Evolutionary conservation across 192 early-diverging fungal species (phyloP).

Genomic region (Geosiphon pyriformis): DNA sequence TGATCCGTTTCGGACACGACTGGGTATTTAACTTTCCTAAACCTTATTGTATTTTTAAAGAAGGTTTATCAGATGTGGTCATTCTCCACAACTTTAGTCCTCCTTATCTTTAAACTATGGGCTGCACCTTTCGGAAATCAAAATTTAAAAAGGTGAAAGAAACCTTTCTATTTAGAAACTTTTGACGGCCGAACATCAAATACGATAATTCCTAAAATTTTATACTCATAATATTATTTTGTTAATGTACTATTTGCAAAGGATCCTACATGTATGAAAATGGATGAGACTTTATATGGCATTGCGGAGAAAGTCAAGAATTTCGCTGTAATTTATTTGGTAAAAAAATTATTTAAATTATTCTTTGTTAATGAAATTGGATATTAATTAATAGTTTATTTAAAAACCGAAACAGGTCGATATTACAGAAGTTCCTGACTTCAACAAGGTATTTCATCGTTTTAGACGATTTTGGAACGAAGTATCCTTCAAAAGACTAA

Average conservation of each 20-base stretch:
- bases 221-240: too few species aligned
- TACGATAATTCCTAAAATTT: too few species aligned
- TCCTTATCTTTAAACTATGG: neutral
- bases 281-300: slow-evolving; percentile 93
- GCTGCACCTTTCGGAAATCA: neutral
- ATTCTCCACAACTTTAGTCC: too few species aligned
- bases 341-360: slow-evolving; percentile 15
- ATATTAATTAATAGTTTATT: neutral
- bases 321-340: slow-evolving; percentile 96
- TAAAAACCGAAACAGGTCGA: slow-evolving; percentile 51
- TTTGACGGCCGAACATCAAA: too few species aligned
- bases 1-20: slow-evolving; percentile 97
- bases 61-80: neutral
- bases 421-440: slow-evolving; percentile 90
- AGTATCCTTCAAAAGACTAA: too few species aligned
- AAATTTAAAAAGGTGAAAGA: slow-evolving; percentile 12
- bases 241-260: too few species aligned
- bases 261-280: slow-evolving; percentile 92
- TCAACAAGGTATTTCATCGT: slow-evolving; percentile 64
- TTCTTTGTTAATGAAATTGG: neutral
- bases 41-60: neutral
- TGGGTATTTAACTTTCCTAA: slow-evolving; percentile 51
- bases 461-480: too few species aligned
- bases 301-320: slow-evolving; percentile 96
- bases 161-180: too few species aligned